Conservation (phyloP, 2,329 filamentous ascomycete genomes). For the Pyricularia pennisetigena region DNA sequence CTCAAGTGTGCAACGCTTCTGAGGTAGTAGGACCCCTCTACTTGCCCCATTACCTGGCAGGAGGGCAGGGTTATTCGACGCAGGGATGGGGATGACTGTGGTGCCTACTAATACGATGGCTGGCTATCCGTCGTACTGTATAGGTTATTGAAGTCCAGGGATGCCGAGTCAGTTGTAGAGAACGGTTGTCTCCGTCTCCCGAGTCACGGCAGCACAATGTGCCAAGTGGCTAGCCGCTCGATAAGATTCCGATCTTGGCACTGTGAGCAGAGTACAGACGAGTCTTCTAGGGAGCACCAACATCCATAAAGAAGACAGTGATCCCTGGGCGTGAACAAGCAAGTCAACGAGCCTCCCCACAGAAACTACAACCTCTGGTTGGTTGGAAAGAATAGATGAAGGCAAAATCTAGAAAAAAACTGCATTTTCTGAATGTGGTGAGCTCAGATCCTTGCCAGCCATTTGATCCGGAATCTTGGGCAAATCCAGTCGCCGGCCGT, state of each 20-base stretch:
- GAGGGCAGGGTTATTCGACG: background rate
- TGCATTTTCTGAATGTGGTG: no score
- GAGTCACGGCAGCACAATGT: no score
- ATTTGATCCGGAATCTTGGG: no score
- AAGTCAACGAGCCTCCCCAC: background rate
- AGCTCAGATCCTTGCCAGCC: no score
- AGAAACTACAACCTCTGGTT: background rate
- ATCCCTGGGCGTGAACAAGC: background rate
- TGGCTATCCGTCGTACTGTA: no score
- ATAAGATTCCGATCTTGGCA: no score
- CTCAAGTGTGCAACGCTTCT: background rate
- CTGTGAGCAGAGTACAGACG: background rate
- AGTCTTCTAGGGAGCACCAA: background rate
- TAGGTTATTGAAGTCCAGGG: no score
- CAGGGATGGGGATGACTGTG: background rate
- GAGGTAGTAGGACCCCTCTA: background rate
- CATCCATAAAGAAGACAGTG: background rate
- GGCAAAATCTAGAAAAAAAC: no score
- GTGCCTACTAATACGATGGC: background rate
- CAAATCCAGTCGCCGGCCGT: no score
- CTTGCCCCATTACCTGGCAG: background rate
- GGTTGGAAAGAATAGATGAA: background rate
- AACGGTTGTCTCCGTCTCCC: no score
- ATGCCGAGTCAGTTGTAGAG: no score
- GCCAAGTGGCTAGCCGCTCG: no score